These are phyloP conservation scores for Mollisia scopiformis DNA, from an alignment of 2,329 filamentous ascomycete genomes.

Conservation along the genomic window DNA sequence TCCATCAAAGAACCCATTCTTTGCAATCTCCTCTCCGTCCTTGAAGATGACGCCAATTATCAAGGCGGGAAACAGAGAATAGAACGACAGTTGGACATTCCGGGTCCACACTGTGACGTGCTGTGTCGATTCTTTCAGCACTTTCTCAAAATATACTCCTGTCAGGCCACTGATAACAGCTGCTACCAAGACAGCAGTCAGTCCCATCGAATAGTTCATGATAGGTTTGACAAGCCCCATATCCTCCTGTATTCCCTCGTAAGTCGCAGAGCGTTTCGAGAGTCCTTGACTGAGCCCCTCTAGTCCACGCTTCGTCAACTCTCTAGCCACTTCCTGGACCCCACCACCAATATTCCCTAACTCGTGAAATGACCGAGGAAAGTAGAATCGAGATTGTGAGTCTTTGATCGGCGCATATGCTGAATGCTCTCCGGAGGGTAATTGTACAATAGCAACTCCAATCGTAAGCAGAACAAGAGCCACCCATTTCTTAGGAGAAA, in stretches of 20 bases:
- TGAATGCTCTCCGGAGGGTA: conserved; percentile 65
- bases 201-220: conserved; percentile 79
- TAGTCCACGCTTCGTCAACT: conserved; percentile 53
- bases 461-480: conserved; percentile 77
- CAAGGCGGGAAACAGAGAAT: conserved; percentile 87
- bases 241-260: conserved; percentile 81
- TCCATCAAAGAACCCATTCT: conserved; percentile 89
- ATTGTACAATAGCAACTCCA: conserved; percentile 83
- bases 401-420: conserved; percentile 65
- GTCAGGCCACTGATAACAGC: conserved; percentile 83
- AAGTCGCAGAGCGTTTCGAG: conserved; percentile 78
- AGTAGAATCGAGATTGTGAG: conserved; percentile 60
- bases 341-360: conserved; percentile 65
- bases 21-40: conserved; percentile 81
- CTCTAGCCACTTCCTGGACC: conserved; percentile 50
- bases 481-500: conserved; percentile 78
- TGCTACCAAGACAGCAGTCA: conserved; percentile 77
- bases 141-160: conserved; percentile 87
- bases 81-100: conserved; percentile 93
- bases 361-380: conserved; percentile 79
- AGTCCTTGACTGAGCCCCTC: conserved; percentile 46
- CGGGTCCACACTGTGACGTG: conserved; percentile 87
- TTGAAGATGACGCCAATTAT: conserved; percentile 85
- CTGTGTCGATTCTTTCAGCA: conserved; percentile 81
- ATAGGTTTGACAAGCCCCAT: conserved; percentile 49